A percentile compares a stretch with the other conserved stretches of the same genome.
phyloP scores from a whole-genome alignment of 2,329 filamentous ascomycete genomes.

The Monilinia aucupariae region DNA sequence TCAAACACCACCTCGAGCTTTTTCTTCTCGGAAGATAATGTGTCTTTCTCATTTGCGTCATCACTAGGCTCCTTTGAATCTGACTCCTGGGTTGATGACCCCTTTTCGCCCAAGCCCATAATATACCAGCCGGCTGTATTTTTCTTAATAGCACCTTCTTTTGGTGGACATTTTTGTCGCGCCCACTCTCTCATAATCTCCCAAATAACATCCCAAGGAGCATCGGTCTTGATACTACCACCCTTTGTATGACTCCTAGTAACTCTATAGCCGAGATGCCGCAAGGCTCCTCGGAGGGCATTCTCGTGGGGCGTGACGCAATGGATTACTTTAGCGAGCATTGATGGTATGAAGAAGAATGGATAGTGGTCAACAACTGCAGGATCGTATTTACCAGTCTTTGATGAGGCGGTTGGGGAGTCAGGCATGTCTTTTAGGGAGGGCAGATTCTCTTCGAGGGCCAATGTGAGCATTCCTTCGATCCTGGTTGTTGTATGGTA shows the following conservation, averaged over 20 bases:
- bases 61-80: constrained; percentile 15
- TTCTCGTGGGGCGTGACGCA: constrained; percentile 75
- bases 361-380: constrained; percentile 66
- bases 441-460: constrained; percentile 62
- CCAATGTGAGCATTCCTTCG: constrained; percentile 85
- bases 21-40: constrained; percentile 30
- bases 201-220: constrained; percentile 86
- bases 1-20: constrained; percentile 62
- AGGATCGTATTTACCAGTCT: constrained; percentile 46
- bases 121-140: constrained; percentile 69
- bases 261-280: constrained; percentile 72
- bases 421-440: constrained; percentile 22
- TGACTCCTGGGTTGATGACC: constrained; percentile 20
- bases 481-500: constrained; percentile 80
- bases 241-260: constrained; percentile 84
- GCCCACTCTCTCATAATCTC: constrained; percentile 91
- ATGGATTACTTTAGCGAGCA: constrained; percentile 70
- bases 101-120: constrained; percentile 40
- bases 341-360: constrained; percentile 79
- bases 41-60: constrained; percentile 16
- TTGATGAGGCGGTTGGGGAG: constrained; percentile 38
- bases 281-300: constrained; percentile 73
- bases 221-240: constrained; percentile 89
- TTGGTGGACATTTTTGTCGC: constrained; percentile 72
- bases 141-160: constrained; percentile 62